Conservation (phyloP, 2,329 filamentous ascomycete species). For the Rutstroemia sydowiana region DNA sequence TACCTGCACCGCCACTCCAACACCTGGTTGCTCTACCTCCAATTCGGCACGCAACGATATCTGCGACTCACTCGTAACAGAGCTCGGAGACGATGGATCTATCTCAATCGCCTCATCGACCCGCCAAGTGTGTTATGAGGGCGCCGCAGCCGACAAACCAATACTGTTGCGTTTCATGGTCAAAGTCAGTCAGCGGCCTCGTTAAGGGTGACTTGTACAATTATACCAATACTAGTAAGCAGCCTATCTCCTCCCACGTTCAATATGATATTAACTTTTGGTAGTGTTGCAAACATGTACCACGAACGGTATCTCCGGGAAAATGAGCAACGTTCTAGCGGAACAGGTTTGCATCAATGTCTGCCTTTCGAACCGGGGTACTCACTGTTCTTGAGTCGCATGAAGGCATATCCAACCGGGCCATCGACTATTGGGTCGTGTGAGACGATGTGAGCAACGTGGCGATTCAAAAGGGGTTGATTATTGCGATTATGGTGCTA, state of each 20-base stretch:
- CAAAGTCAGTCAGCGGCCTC: neutral
- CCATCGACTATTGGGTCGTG: neutral
- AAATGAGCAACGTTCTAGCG: neutral
- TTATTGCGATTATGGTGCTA: no score
- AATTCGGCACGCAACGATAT: neutral
- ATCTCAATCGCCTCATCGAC: neutral
- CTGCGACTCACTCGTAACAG: neutral
- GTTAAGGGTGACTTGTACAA: neutral
- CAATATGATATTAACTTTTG: neutral
- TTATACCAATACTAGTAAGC: neutral
- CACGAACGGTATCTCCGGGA: neutral
- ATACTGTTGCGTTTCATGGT: neutral
- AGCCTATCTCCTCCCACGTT: neutral
- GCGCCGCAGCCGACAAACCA: neutral
- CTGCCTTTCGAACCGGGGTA: neutral
- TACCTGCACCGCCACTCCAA: neutral
- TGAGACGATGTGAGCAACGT: neutral
- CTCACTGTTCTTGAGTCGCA: no score
- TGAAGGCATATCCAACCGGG: neutral
- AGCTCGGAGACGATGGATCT: neutral
- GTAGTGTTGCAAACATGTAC: neutral
- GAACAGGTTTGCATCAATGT: neutral
- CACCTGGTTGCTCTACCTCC: neutral
- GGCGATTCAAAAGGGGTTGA: no score
- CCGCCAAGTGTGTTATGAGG: neutral